Conservation (phyloP, 2,329 filamentous ascomycete genomes). For the Neonectria punicea region DNA sequence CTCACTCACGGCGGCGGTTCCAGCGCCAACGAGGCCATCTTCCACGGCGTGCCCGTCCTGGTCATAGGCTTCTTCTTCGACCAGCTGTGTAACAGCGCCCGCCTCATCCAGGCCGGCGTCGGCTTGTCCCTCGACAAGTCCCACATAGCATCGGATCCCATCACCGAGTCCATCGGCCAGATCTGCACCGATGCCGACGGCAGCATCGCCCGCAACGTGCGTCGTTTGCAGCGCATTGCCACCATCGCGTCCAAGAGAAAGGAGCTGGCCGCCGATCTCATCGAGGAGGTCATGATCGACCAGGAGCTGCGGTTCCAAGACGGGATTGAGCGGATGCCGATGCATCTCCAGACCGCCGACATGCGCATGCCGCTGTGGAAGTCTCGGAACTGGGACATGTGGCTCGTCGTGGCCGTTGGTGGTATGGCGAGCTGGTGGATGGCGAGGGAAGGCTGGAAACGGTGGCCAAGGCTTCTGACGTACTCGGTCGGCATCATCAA, state of each 20-base stretch:
- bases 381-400: slow-evolving; percentile 53
- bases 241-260: slow-evolving; percentile 50
- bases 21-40: slow-evolving; percentile 54
- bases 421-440: slow-evolving; percentile 35
- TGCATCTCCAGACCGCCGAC: slow-evolving; percentile 58
- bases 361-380: slow-evolving; percentile 53
- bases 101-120: slow-evolving; percentile 37
- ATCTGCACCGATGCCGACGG: slow-evolving; percentile 47
- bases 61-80: slow-evolving; percentile 54
- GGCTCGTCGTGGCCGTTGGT: slow-evolving; percentile 30
- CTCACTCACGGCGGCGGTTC: slow-evolving; percentile 55
- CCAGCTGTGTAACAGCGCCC: slow-evolving; percentile 52
- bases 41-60: slow-evolving; percentile 51
- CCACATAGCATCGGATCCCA: slow-evolving; percentile 46
- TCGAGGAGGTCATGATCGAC: slow-evolving; percentile 56
- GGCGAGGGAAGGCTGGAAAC: slow-evolving; percentile 28
- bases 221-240: slow-evolving; percentile 53
- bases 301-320: slow-evolving; percentile 39
- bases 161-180: slow-evolving; percentile 42
- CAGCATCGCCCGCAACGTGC: slow-evolving; percentile 45
- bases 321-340: slow-evolving; percentile 43
- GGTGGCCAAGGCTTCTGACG: slow-evolving; percentile 23
- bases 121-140: slow-evolving; percentile 48
- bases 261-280: slow-evolving; percentile 51
- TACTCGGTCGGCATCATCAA: slow-evolving; percentile 1